A percentile compares a stretch with the other conserved stretches of the same genome.
Conservation (phyloP, 441 rosid genomes). For the Capsella rubella region DNA sequence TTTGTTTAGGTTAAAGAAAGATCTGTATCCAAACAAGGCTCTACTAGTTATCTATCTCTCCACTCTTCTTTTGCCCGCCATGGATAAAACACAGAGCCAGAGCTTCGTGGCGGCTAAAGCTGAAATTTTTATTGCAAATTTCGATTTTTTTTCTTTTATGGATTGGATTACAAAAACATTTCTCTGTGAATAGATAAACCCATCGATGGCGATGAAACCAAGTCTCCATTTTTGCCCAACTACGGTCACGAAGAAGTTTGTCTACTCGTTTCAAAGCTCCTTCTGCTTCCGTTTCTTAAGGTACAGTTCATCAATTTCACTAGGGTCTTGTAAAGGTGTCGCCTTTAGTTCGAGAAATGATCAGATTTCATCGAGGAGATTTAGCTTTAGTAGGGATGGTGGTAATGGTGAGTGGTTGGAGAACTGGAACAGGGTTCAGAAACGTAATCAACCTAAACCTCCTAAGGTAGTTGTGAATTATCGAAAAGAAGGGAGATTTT, state of each 20-base stretch:
- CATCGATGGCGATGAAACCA: slow-evolving; percentile 67
- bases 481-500: slow-evolving; percentile 49
- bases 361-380: slow-evolving; percentile 41
- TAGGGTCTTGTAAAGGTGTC: slow-evolving; percentile 28
- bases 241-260: slow-evolving; percentile 25
- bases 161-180: slow-evolving; percentile 4
- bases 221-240: slow-evolving; percentile 59
- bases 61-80: slow-evolving; percentile 43
- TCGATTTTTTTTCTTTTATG: slow-evolving; percentile 27
- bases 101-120: slow-evolving; percentile 33
- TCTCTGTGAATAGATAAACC: background rate
- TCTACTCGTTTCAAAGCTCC: slow-evolving; percentile 44
- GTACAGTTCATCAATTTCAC: slow-evolving; percentile 49
- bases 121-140: background rate
- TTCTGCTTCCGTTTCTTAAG: slow-evolving; percentile 56
- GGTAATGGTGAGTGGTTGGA: slow-evolving; percentile 42
- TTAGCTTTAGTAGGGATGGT: slow-evolving; percentile 34
- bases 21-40: slow-evolving; percentile 36
- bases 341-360: slow-evolving; percentile 29
- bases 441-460: slow-evolving; percentile 47
- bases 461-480: slow-evolving; percentile 54
- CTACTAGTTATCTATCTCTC: slow-evolving; percentile 34
- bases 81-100: slow-evolving; percentile 38
- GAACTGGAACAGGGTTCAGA: slow-evolving; percentile 52
- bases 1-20: background rate